phyloP scores from a whole-genome alignment of 768 basidiomycete genomes.

The Collybiopsis confluens region DNA sequence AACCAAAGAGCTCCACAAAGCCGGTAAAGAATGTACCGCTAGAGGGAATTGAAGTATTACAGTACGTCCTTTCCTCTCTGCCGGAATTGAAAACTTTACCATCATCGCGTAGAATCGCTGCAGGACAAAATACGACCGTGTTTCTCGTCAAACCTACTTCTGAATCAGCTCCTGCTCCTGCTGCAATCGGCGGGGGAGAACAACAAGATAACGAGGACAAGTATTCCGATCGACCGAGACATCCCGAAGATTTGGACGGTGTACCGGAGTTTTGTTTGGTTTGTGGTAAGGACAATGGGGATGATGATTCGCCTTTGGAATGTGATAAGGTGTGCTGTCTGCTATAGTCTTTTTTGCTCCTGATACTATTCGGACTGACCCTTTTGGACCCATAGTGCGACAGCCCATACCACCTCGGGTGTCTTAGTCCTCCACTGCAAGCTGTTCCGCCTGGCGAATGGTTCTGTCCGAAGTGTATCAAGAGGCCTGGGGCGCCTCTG shows the following conservation, averaged over 20 bases:
- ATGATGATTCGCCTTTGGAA: constrained; percentile 71
- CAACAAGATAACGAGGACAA: constrained; percentile 46
- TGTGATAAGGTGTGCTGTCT: constrained; percentile 85
- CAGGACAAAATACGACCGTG: constrained; percentile 82
- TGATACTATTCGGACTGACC: no score
- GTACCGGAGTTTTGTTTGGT: constrained; percentile 66
- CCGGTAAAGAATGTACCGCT: constrained; percentile 70
- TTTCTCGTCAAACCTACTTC: constrained; percentile 66
- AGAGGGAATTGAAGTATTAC: constrained; percentile 73
- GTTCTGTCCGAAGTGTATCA: constrained; percentile 79
- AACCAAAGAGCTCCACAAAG: constrained; percentile 85
- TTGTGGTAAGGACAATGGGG: constrained; percentile 68
- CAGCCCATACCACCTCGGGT: constrained; percentile 78
- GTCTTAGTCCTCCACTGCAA: constrained; percentile 72
- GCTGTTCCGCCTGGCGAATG: constrained; percentile 86
- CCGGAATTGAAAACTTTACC: no score
- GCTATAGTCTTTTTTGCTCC: no score
- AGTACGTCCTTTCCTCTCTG: constrained; percentile 35
- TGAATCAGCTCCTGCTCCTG: no score
- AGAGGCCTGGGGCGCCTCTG: constrained; percentile 49
- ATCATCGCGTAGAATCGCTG: constrained; percentile 84
- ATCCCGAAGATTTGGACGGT: constrained; percentile 66
- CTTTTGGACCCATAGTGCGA: constrained; percentile 61
- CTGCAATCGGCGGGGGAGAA: no score
- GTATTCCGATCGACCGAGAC: constrained; percentile 73